A percentile compares a stretch with the other conserved stretches of the same genome.
phyloP scores from a whole-genome alignment of 768 basidiomycete species.

The Lactifluus hygrophoroides region DNA sequence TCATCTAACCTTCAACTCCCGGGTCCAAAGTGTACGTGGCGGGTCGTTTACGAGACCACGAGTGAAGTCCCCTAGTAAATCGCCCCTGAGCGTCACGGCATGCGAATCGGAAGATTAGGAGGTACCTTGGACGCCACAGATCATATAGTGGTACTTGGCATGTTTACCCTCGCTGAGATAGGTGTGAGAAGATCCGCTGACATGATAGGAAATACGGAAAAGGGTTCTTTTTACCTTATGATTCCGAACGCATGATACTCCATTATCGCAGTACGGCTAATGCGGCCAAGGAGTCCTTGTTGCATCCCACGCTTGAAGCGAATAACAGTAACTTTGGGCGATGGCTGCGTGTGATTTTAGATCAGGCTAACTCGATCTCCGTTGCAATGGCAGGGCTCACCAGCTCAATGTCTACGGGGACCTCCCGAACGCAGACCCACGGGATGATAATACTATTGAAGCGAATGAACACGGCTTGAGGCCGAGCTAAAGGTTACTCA shows the following conservation, averaged over 20 bases:
- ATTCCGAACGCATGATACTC: conserved; percentile 41
- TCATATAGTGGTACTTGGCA: conserved; percentile 36
- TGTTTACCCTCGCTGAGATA: conserved; percentile 31
- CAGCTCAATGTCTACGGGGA: conserved; percentile 35
- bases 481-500: conserved; percentile 19
- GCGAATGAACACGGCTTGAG: not conserved
- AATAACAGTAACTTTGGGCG: conserved; percentile 35
- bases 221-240: conserved; percentile 26
- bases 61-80: conserved; percentile 31
- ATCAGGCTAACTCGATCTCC: not conserved
- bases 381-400: conserved; percentile 22
- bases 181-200: not conserved
- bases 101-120: not conserved
- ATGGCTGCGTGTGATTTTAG: conserved; percentile 27
- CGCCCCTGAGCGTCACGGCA: not conserved
- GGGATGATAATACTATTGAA: conserved; percentile 30
- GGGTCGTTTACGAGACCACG: conserved; percentile 34
- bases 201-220: not conserved
- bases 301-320: conserved; percentile 39
- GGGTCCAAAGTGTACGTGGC: conserved; percentile 35
- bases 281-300: conserved; percentile 36
- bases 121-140: conserved; percentile 35
- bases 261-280: conserved; percentile 33
- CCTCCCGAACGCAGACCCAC: conserved; percentile 34
- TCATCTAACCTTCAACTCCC: conserved; percentile 34